Conservation (phyloP, 805 yeast genomes). For the Lipomyces lipofer region DNA sequence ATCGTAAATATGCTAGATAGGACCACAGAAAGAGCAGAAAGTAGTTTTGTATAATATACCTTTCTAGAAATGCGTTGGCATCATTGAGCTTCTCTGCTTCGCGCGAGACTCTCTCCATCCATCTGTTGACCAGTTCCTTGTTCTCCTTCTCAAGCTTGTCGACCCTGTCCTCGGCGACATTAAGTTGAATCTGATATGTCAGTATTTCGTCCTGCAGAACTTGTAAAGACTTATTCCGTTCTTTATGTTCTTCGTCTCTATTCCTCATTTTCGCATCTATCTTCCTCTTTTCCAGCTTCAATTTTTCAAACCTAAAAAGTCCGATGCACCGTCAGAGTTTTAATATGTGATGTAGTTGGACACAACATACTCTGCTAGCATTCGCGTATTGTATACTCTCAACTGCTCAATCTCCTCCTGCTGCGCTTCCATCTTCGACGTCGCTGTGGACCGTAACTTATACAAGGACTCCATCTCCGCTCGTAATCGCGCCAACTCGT, state of each 20-base stretch:
- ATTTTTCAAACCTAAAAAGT: constrained; percentile 9
- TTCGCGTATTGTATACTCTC: constrained; percentile 7
- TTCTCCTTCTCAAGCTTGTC: constrained; percentile 50
- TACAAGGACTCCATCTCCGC: constrained; percentile 24
- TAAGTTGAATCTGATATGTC: constrained; percentile 58
- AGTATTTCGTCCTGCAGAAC: constrained; percentile 67
- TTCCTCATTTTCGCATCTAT: constrained; percentile 37
- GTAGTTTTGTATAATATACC: constrained; percentile 11
- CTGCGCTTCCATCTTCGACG: constrained; percentile 19
- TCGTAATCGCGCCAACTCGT: constrained; percentile 4
- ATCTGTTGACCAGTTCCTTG: constrained; percentile 52
- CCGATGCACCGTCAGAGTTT: background rate
- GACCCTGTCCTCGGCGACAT: constrained; percentile 45
- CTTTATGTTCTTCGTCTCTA: constrained; percentile 35
- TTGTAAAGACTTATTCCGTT: constrained; percentile 59
- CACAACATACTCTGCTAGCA: constrained; percentile 14
- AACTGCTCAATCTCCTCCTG: constrained; percentile 1
- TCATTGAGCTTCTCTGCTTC: constrained; percentile 64
- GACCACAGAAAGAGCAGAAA: too few relatives aligned
- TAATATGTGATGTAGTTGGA: background rate
- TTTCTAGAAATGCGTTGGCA: constrained; percentile 43
- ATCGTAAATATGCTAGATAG: background rate
- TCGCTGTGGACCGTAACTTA: constrained; percentile 21
- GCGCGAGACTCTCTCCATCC: constrained; percentile 57
- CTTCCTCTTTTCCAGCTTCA: constrained; percentile 35